Base-by-base conservation (phyloP, 306 rosid species). In the Gynostemma pentaphyllum region DNA sequence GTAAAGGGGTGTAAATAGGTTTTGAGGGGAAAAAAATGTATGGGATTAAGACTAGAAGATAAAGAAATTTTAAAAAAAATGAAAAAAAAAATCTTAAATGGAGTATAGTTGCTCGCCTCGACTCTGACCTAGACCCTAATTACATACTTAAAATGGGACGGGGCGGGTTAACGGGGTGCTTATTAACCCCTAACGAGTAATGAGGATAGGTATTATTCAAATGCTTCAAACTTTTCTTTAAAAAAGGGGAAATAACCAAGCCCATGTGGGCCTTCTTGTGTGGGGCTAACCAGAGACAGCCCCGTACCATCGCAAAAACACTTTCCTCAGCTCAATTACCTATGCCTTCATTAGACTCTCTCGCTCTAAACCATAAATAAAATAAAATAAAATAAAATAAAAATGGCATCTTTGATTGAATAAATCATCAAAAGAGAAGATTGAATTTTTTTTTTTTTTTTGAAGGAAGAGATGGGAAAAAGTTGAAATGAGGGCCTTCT, bases 311-410 rank as follows among this genome's bases (percentile, higher is more conserved):
- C 45, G n/a, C 45, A 21, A 57, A 36, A 57, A 9, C 10, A 36
- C 64, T 21, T 57, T 57, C 32, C 30, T 13, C 1, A 16, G 46
- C 64, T 57, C 64, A 57, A 36, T 57, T 57, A 57, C 64, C 64
- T 32, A 57, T 3, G 64, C 64, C 29, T 39, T 39, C 44, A 14
- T 14, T 39, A 14, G 44, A 6, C 44, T 39, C 16, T 19, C 11
- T 52, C 60, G 26, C 59, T 37, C 18, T 57, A 1, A 57, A 13
- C 10, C 21, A 26, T 46, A 19, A 28, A 5, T 8, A 8, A 22
- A 9, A n/a, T 56, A 18, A 16, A 21, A 15, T 10, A 18, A 32
- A 27, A 4, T 11, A n/a, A n/a, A 2, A 32, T 32, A 7, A 7
- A 3, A 32, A 21, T 34, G 39, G 28, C 11, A 34, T 12, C 7